A percentile compares a stretch with the other conserved stretches of the same genome.
phyloP scores from a whole-genome alignment of 164 flowering plant species.

The Pachysandra terminalis region DNA sequence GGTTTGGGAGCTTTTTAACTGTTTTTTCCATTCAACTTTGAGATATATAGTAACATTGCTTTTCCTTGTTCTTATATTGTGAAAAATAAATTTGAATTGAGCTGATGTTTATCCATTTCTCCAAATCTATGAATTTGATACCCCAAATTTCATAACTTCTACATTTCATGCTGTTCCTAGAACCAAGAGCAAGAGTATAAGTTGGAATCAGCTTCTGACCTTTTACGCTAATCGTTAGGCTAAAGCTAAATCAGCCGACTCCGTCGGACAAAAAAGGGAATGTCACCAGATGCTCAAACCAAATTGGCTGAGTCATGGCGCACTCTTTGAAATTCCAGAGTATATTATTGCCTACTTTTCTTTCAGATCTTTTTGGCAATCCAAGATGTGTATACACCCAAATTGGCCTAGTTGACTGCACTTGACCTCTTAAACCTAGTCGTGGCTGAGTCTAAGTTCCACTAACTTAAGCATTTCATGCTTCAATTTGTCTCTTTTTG shows the following conservation, averaged over 20 bases:
- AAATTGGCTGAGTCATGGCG: slow-evolving; percentile 12
- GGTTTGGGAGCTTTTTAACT: neutral
- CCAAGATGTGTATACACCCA: neutral
- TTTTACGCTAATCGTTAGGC: neutral
- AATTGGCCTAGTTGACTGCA: slow-evolving; percentile 19
- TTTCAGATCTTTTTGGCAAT: neutral
- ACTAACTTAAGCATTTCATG: slow-evolving; percentile 26
- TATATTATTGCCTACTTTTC: neutral
- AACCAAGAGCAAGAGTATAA: neutral
- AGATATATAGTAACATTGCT: neutral
- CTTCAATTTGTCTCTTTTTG: slow-evolving; percentile 5
- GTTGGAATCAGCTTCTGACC: neutral
- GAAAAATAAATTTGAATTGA: too few relatives aligned
- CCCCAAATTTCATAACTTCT: neutral
- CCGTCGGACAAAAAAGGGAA: neutral
- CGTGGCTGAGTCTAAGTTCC: slow-evolving; percentile 31
- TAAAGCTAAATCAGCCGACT: neutral
- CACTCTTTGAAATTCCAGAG: slow-evolving; percentile 7
- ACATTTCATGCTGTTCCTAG: neutral
- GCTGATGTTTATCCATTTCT: neutral
- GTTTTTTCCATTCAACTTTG: neutral
- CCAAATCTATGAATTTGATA: neutral
- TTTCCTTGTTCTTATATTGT: too few relatives aligned
- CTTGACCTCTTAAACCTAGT: slow-evolving; percentile 21
- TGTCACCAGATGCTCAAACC: slow-evolving; percentile 6